These are phyloP conservation scores for Rhodosporidiobolus sp. DNA, from an alignment of 768 basidiomycete genomes.

Conservation along the genomic window DNA sequence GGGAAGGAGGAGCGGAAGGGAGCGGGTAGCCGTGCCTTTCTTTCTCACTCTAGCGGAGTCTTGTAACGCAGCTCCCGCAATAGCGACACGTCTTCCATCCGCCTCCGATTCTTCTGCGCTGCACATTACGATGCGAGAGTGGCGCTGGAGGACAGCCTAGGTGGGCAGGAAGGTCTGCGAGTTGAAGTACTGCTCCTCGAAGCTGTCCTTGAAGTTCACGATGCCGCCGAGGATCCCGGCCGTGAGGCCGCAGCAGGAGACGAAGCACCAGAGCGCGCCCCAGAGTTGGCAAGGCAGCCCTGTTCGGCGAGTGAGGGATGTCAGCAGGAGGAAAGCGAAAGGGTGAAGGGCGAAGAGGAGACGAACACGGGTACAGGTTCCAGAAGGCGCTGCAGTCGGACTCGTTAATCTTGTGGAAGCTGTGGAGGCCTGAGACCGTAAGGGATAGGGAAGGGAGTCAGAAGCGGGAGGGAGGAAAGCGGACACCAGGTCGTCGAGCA, in stretches of 20 bases:
- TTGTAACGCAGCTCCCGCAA: not conserved
- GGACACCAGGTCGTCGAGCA: conserved; percentile 30
- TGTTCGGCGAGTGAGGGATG: not conserved
- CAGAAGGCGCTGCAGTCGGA: conserved; percentile 29
- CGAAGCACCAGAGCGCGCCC: conserved; percentile 23
- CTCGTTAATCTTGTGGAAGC: conserved; percentile 21
- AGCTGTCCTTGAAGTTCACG: conserved; percentile 27
- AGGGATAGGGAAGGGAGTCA: not conserved
- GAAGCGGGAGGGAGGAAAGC: not conserved
- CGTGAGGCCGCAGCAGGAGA: conserved; percentile 15
- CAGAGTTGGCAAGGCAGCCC: conserved; percentile 31
- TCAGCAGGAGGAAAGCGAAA: not conserved
- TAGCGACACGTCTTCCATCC: too few relatives aligned
- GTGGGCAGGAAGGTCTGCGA: conserved; percentile 5
- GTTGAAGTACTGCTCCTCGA: conserved; percentile 15
- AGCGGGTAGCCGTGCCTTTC: too few relatives aligned
- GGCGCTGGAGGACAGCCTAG: not conserved
- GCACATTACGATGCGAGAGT: not conserved
- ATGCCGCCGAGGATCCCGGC: conserved; percentile 17
- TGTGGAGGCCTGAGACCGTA: not conserved
- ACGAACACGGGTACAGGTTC: conserved; percentile 13
- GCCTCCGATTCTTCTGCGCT: too few relatives aligned
- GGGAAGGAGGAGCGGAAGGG: not conserved
- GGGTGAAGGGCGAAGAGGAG: too few relatives aligned
- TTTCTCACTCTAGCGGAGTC: not conserved